Base-by-base conservation (phyloP, 352 stramenopile species). In the Phytophthora foliorum region DNA sequence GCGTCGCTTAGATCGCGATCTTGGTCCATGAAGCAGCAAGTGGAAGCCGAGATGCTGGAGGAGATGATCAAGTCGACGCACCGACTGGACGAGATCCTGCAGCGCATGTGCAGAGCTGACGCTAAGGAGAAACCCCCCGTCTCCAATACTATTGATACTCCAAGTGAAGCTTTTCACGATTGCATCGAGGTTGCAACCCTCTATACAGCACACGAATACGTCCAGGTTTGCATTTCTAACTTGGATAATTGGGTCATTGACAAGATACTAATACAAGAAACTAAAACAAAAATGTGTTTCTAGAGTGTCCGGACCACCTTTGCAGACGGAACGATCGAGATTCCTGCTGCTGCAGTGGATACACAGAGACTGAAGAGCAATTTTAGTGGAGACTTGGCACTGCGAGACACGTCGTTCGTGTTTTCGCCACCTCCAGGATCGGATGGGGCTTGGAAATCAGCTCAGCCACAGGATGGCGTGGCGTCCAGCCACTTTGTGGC, bases 11-110 rank as follows among this genome's bases (percentile, higher is more conserved):
- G 32, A 38, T 6, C 32, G 34, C 34, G 34, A 39, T 39, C 34
- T 39, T 39, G 10, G 3, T 6, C 11, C 34, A 39, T 17, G 10
- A 14, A 39, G 34, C 34, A 39, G 9, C 34, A 17, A 14, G 16
- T 11, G 8, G 24, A 48, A 19, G 25, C 52, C 19, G 52, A 57
- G n/a, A 65, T 73, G 61, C 48, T 78, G 27, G 61, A 69, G 14
- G 61, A 69, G 34, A 72, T 78, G 71, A 62, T 75, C 39, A 49
- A 67, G 29, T 66, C 45, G 22, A 75, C 71, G 31, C 50, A 67
- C 39, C 51, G 71, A 4, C 64, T 90, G 27, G 81, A 91, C 46
- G 69, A 61, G n/a, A 86, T 91, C 38, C 69, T 91, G 4, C 73
- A 90, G 57, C 48, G 54, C 8, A 42, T 88, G 50, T 86, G 80